Evolutionary conservation across 148 eudicot genomes (phyloP), one percentile per base, ranked within the genome.

Genomic region (Vaccinium corymbosum): DNA sequence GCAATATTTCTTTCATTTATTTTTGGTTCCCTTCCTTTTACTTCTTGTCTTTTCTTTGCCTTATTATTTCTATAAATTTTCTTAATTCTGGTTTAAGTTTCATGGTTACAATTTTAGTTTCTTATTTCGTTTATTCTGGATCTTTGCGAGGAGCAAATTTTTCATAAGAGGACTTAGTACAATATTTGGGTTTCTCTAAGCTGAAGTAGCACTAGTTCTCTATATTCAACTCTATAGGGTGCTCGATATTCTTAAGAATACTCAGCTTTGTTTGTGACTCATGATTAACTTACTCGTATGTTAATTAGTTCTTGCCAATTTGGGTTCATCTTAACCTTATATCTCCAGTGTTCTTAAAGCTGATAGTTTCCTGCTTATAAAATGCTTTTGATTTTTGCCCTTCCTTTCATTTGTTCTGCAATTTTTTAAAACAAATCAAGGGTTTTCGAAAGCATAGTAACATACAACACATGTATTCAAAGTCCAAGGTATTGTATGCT

Each of bases 361-460:
- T 66, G 76, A 25, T 16, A 82, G 72, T 72, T 14, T 14, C 52
- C 78, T 82, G 38, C 16, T 20, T 12, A 22, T 25, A 16, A 48
- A 32, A 68, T 51, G 13, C 51, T 81, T 51, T 1, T 49, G 55
- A 22, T 81, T 46, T 64, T 64, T 38, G 29, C 6, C 14, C 51
- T 48, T 46, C 6, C 7, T 70, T 29, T 55, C 8, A 15, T 19
- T 22, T 70, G 25, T 42, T 56, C 25, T 10, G 50, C 42, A 48
- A 29, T 51, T 29, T 14, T 2, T 16, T n/a, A 29, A 11, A 56
- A 50, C 11, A 79, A 59, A n/a, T 55, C 16, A 49, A 61, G 22
- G 52, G 72, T 27, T 46, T 62, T 32, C 27, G 64, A 49, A 57
- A 80, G 84, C 42, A 52, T 82, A 3, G 20, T 62, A 85, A 78